These are phyloP conservation scores for Cryptococcus floricola DNA, from an alignment of 1,284 basidiomycete genomes.

Conservation along the genomic window DNA sequence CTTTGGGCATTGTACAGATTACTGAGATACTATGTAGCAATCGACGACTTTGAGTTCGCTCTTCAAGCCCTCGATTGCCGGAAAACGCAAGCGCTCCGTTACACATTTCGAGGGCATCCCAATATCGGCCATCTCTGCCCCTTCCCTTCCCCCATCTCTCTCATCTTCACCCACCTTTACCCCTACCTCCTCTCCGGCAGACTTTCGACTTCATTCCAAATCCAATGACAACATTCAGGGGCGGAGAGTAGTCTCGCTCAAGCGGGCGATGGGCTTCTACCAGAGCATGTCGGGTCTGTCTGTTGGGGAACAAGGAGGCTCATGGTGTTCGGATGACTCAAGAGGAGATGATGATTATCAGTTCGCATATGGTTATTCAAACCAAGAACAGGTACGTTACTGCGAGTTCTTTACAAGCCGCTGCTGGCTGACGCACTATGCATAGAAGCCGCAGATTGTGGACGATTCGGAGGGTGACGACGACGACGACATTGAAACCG, in stretches of 20 bases:
- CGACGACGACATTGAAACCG: constrained; percentile 2
- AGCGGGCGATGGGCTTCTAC: constrained; percentile 5
- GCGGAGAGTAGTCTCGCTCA: neutral
- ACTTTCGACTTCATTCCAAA: too few species aligned
- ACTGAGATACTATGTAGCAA: too few species aligned
- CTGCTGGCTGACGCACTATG: neutral
- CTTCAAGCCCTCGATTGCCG: neutral
- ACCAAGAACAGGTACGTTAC: neutral
- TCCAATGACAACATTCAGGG: neutral
- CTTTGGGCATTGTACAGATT: neutral
- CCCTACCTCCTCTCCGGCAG: too few species aligned
- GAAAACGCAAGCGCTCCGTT: constrained; percentile 15
- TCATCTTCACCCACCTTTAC: neutral
- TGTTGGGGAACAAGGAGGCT: neutral
- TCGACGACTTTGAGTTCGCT: neutral
- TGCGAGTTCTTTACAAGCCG: too few species aligned
- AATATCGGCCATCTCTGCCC: constrained; percentile 2
- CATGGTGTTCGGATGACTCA: constrained; percentile 3
- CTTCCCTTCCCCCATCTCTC: neutral
- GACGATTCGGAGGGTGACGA: neutral
- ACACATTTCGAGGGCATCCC: constrained; percentile 12
- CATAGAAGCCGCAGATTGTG: neutral
- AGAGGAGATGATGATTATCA: neutral
- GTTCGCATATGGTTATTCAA: neutral
- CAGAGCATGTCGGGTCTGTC: neutral